phyloP scores from a whole-genome alignment of 2,329 filamentous ascomycete species.

The Pseudogymnoascus sp. region DNA sequence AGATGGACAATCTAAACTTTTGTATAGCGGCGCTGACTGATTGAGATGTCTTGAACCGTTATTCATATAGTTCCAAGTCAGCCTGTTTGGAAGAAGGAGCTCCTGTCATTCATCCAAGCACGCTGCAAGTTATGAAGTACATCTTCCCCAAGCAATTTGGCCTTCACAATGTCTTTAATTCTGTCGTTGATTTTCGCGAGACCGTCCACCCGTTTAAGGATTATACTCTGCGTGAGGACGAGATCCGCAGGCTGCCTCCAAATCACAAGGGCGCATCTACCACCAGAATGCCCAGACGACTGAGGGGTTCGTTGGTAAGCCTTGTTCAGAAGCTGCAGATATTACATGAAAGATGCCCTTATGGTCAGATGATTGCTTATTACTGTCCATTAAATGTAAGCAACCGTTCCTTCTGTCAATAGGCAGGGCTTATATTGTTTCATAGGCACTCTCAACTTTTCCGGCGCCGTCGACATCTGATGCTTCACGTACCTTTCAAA shows the following conservation, averaged over 20 bases:
- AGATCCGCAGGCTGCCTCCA: constrained; percentile 44
- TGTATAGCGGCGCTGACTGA: constrained; percentile 17
- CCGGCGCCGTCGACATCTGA: not conserved
- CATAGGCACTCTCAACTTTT: not conserved
- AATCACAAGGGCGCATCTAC: constrained; percentile 12
- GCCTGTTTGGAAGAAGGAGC: not conserved
- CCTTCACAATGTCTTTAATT: constrained; percentile 87
- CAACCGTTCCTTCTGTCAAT: not conserved
- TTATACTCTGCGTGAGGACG: constrained; percentile 76
- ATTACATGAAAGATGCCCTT: constrained; percentile 67
- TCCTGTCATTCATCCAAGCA: constrained; percentile 41
- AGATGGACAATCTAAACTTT: constrained; percentile 27
- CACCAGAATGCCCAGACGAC: constrained; percentile 50
- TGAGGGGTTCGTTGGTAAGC: constrained; percentile 52
- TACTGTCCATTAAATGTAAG: constrained; percentile 60
- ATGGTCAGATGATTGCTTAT: constrained; percentile 66
- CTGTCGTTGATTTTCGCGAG: constrained; percentile 51
- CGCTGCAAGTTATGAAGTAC: constrained; percentile 74
- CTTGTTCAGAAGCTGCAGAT: constrained; percentile 62
- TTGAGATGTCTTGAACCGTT: constrained; percentile 74
- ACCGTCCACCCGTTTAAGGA: constrained; percentile 72
- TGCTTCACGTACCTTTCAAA: not conserved
- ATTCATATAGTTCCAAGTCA: constrained; percentile 26
- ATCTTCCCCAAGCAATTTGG: constrained; percentile 88
- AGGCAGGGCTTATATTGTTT: not conserved